phyloP scores from a whole-genome alignment of 768 basidiomycete species.

The Favolaschia claudopus region DNA sequence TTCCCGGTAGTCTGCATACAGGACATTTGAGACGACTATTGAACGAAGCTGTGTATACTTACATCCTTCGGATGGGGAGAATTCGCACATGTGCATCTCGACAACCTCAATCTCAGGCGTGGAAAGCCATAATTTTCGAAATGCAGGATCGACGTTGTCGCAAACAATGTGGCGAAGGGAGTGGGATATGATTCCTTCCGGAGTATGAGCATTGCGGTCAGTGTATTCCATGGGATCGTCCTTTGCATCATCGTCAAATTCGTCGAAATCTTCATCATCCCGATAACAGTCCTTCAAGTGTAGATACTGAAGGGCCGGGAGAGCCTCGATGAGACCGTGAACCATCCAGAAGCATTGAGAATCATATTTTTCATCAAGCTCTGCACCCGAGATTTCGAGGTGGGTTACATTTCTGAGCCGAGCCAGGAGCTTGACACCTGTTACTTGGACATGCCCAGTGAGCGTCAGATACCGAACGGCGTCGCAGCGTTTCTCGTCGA shows the following conservation, averaged over 20 bases:
- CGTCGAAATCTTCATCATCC: slow-evolving; percentile 13
- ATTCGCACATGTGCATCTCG: background rate
- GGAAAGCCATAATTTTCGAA: slow-evolving; percentile 3
- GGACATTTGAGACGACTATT: too few relatives aligned
- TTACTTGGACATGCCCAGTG: background rate
- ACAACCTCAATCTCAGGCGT: slow-evolving; percentile 2
- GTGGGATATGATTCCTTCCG: slow-evolving; percentile 2
- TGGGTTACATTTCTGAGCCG: background rate
- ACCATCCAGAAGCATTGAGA: background rate
- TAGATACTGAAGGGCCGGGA: background rate
- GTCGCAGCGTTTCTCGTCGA: background rate
- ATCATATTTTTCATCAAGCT: background rate
- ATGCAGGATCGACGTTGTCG: slow-evolving; percentile 10
- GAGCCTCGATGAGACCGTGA: background rate
- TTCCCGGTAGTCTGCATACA: too few relatives aligned
- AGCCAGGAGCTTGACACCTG: background rate
- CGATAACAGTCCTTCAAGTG: background rate
- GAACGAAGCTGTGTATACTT: background rate
- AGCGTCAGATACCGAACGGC: background rate
- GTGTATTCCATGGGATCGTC: background rate
- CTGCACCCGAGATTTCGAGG: background rate
- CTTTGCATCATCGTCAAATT: background rate
- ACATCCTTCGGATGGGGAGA: background rate
- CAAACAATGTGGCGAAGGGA: slow-evolving; percentile 8
- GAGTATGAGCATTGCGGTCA: background rate